Evolutionary conservation across 1,139 yeast genomes (phyloP).

Genomic region (Pichiaceae sp.): DNA sequence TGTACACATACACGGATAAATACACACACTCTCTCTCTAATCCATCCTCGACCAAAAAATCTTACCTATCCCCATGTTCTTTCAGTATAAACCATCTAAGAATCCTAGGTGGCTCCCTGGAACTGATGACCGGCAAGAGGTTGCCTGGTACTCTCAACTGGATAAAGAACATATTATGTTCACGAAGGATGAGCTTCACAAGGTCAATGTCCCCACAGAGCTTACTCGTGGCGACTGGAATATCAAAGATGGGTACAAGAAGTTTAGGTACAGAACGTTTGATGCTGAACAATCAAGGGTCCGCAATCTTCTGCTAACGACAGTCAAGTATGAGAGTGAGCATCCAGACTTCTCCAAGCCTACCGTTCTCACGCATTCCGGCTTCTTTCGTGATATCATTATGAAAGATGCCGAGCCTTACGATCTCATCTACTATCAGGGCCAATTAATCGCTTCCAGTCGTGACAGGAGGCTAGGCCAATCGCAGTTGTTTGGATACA

Average conservation of each 20-base stretch:
- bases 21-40: no score
- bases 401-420: slow-evolving; percentile 6
- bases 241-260: slow-evolving; percentile 2
- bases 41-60: no score
- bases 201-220: background rate
- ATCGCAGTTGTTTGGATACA: slow-evolving; percentile 4
- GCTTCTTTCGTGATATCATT: slow-evolving; percentile 10
- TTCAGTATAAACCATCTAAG: no score
- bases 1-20: background rate
- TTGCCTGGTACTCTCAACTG: slow-evolving; percentile 2
- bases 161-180: background rate
- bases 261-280: slow-evolving; percentile 1
- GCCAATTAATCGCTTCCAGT: slow-evolving; percentile 10
- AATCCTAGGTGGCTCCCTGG: no score
- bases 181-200: background rate
- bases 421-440: slow-evolving; percentile 8
- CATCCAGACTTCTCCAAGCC: background rate
- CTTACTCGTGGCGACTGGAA: slow-evolving; percentile 3
- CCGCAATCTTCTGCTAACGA: slow-evolving; percentile 4
- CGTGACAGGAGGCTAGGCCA: slow-evolving; percentile 8
- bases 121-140: no score
- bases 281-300: slow-evolving; percentile 6
- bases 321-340: slow-evolving; percentile 7
- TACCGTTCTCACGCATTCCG: slow-evolving; percentile 13
- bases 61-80: no score